Evolutionary conservation across 2,329 filamentous ascomycete genomes (phyloP), one percentile per base, ranked within the genome.

Genomic region (Grosmannia huntii): DNA sequence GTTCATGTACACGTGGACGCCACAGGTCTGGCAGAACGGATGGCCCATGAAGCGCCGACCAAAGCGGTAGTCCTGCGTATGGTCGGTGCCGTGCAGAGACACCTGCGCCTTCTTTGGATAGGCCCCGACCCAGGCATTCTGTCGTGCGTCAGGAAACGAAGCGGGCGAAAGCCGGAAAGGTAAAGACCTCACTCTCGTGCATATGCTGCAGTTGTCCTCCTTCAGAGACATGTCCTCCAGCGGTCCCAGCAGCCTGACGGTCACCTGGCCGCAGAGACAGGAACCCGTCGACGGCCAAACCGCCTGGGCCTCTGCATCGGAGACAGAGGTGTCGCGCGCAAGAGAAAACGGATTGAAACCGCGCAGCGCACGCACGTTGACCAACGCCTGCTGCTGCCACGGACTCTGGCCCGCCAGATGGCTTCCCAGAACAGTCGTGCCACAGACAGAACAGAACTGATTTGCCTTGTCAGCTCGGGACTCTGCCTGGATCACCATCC

Each of bases 131-230:
- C 61, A 62, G 10, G 61, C 61, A 23, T 62, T 62, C 56, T 57
- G 54, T 16, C 10, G 14, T 23, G n/a, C 14, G 14, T 19, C 5
- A 16, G 38, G 4, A 44, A 10, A 52, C 31, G 19, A n/a, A 38
- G 9, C n/a, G n/a, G n/a, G n/a, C n/a, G 16, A 55, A 28, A 28
- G 19, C 2, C 5, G 31, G 23, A 56, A 21, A 7, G 25, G 16
- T 11, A 33, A 49, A n/a, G 16, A 38, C 53, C 53, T n/a, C 33
- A 55, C 57, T n/a, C 59, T 25, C 14, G 59, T 52, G 56, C 61
- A 62, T 27, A 62, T 60, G 53, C 61, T 62, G 59, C 61, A 62
- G 56, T 62, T 62, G 59, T 62, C 61, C 25, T 61, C 57, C 33
- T 61, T 61, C 27, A 60, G n/a, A 0, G 48, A 10, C 57, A 62